Conservation (phyloP, 2,329 filamentous ascomycete genomes). For the Claviceps sp. region DNA sequence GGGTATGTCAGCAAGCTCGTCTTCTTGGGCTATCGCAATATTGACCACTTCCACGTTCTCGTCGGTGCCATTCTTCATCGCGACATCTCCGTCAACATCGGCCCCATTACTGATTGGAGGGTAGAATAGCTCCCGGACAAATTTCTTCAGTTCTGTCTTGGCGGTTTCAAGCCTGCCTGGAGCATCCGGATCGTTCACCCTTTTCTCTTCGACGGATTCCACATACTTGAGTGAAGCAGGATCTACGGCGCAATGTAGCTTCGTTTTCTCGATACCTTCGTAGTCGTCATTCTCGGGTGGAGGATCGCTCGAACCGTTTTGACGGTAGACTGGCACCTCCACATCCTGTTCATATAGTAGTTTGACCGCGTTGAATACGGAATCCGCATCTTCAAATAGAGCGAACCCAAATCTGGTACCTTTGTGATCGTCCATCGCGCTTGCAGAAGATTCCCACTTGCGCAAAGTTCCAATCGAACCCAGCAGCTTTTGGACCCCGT, state of each 20-base stretch:
- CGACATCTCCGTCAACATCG: constrained; percentile 53
- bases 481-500: constrained; percentile 66
- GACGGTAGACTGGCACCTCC: constrained; percentile 68
- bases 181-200: constrained; percentile 47
- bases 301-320: constrained; percentile 35
- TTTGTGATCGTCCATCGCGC: constrained; percentile 52
- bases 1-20: constrained; percentile 90
- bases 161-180: constrained; percentile 60
- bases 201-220: constrained; percentile 61
- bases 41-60: constrained; percentile 75
- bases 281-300: constrained; percentile 30
- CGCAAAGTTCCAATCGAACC: constrained; percentile 64
- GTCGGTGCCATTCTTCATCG: constrained; percentile 54
- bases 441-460: constrained; percentile 69
- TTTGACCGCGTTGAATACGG: constrained; percentile 72
- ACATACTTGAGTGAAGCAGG: constrained; percentile 72
- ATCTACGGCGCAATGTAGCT: constrained; percentile 64
- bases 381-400: constrained; percentile 85
- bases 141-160: constrained; percentile 51
- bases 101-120: constrained; percentile 34
- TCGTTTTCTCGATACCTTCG: constrained; percentile 52
- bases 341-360: constrained; percentile 72
- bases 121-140: constrained; percentile 59
- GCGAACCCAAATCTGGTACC: constrained; percentile 86
- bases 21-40: constrained; percentile 75